Evolutionary conservation across 768 basidiomycete genomes (phyloP), one percentile per base, ranked within the genome.

Genomic region (Mycena pura): DNA sequence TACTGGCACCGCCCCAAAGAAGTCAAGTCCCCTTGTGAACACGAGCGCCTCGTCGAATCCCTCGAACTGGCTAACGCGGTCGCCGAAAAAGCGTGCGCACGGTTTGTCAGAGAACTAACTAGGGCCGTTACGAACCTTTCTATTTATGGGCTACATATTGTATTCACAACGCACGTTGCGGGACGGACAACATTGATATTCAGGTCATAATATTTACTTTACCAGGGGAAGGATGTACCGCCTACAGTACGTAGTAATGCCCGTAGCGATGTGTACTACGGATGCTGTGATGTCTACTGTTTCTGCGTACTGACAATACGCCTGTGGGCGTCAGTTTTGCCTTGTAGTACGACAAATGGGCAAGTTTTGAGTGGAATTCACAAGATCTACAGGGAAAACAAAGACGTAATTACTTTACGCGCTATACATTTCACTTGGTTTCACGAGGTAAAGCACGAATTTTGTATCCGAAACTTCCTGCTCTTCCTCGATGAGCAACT

Each of bases 391-490:
- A n/a, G n/a, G n/a, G n/a, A n/a, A n/a, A n/a, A n/a, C n/a, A n/a
- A n/a, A n/a, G n/a, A n/a, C n/a, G n/a, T n/a, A n/a, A n/a, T n/a
- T n/a, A n/a, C n/a, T n/a, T n/a, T n/a, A n/a, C n/a, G n/a, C n/a
- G n/a, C n/a, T n/a, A n/a, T n/a, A n/a, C n/a, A n/a, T n/a, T n/a
- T n/a, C n/a, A n/a, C n/a, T n/a, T 8, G 59, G 40, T 49, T 78
- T 83, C 24, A 88, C 87, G 72, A 94, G 78, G 59, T 84, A 88
- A 55, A 95, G 78, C 67, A 80, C 70, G 74, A 95, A 93, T 73
- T 89, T 92, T 40, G 84, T 84, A 39, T 94, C 93, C 5, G 87
- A 85, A 22, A 95, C 80, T 75, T 93, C 92, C 73, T 94, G 92
- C 74, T 93, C 93, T 77, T 96, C 94, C 75, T 92, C 89, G 52